Evolutionary conservation across 2,329 filamentous ascomycete species (phyloP).

Genomic region (Aspergillus sp.): DNA sequence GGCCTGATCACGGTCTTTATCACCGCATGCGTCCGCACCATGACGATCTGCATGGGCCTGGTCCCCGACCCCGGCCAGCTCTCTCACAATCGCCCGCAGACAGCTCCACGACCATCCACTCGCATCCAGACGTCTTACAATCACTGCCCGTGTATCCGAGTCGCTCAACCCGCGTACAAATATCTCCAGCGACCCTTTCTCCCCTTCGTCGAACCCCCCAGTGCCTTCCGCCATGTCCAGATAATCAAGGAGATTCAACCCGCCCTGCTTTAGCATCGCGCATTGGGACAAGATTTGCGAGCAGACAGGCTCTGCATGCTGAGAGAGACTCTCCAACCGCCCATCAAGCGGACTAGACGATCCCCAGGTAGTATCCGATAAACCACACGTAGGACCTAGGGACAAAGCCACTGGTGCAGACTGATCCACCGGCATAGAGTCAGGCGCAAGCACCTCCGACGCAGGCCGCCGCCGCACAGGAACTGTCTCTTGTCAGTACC

Average conservation of each 20-base stretch:
- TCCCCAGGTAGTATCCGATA: conserved; percentile 16
- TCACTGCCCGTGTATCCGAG: conserved; percentile 7
- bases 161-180: conserved; percentile 34
- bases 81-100: conserved; percentile 9
- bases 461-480: not conserved
- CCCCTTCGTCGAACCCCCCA: not conserved
- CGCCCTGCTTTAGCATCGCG: conserved; percentile 20
- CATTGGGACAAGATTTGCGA: too few species aligned
- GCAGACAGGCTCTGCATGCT: not conserved
- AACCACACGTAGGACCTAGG: not conserved
- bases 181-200: conserved; percentile 12
- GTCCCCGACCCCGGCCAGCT: not conserved
- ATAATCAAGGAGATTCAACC: conserved; percentile 24
- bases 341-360: conserved; percentile 3
- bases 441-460: conserved; percentile 14
- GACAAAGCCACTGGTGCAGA: not conserved
- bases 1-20: not conserved
- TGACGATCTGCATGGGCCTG: not conserved
- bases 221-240: conserved; percentile 7
- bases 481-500: not conserved
- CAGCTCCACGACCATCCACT: conserved; percentile 28
- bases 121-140: conserved; percentile 24
- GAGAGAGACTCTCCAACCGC: not conserved
- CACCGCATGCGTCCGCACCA: not conserved
- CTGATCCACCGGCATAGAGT: conserved; percentile 12